A percentile compares a stretch with the other conserved stretches of the same genome.
phyloP scores from a whole-genome alignment of 352 stramenopile species.

The Elongisporangium undulatum region DNA sequence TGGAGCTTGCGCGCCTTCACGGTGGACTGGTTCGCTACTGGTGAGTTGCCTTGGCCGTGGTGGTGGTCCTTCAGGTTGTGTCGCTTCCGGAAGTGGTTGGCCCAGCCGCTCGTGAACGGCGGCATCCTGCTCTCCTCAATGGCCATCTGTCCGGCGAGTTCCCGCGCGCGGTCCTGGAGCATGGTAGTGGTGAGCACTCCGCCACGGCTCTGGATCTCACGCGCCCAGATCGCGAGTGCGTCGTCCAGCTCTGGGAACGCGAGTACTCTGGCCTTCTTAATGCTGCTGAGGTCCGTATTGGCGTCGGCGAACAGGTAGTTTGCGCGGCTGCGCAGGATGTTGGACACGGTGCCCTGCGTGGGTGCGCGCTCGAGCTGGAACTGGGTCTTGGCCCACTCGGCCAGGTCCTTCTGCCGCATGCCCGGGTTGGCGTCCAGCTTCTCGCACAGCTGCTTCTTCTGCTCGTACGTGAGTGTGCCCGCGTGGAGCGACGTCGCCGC shows the following conservation, averaged over 20 bases:
- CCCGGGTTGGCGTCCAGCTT: slow-evolving; percentile 49
- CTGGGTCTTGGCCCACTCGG: slow-evolving; percentile 49
- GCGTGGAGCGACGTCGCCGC: neutral
- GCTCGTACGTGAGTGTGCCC: slow-evolving; percentile 35
- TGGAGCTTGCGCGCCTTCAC: neutral
- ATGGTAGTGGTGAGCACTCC: neutral
- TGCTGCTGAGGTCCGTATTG: neutral
- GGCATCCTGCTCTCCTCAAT: neutral
- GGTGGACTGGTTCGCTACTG: neutral
- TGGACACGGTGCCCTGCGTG: slow-evolving; percentile 63
- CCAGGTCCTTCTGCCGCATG: slow-evolving; percentile 51
- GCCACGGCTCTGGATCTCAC: neutral
- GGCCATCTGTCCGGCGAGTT: neutral
- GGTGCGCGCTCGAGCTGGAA: slow-evolving; percentile 39
- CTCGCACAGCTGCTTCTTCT: slow-evolving; percentile 51
- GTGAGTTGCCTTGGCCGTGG: neutral
- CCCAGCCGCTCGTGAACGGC: neutral
- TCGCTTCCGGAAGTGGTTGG: neutral
- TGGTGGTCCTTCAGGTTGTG: neutral
- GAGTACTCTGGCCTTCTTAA: neutral
- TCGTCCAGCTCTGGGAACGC: neutral
- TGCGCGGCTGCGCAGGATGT: slow-evolving; percentile 30
- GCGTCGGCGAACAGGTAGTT: neutral
- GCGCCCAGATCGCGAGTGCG: neutral
- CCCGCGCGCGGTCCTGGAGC: neutral